Evolutionary conservation across 2,329 filamentous ascomycete species (phyloP).

Genomic region (Apiospora sp.): DNA sequence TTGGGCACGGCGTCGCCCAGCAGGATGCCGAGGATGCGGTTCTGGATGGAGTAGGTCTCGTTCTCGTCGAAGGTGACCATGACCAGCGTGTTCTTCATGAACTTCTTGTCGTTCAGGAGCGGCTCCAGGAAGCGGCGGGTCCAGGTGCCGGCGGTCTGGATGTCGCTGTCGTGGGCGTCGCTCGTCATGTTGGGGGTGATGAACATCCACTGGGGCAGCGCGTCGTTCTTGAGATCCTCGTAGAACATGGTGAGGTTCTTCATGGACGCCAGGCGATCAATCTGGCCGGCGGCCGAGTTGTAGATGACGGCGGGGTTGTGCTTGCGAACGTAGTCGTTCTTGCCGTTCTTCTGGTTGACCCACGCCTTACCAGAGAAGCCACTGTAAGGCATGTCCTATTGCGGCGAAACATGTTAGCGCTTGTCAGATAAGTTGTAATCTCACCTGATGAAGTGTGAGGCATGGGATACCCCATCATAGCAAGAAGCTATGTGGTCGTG

Average conservation of each 20-base stretch:
- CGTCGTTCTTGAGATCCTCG: slow-evolving; percentile 67
- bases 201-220: slow-evolving; percentile 76
- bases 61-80: slow-evolving; percentile 84
- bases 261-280: slow-evolving; percentile 69
- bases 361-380: slow-evolving; percentile 73
- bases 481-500: background rate
- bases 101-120: slow-evolving; percentile 72
- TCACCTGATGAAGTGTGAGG: slow-evolving; percentile 28
- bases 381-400: slow-evolving; percentile 71
- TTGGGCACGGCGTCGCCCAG: slow-evolving; percentile 77
- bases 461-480: slow-evolving; percentile 44
- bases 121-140: slow-evolving; percentile 73
- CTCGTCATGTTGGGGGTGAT: slow-evolving; percentile 79
- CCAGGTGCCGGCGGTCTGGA: slow-evolving; percentile 75
- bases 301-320: slow-evolving; percentile 76
- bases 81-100: slow-evolving; percentile 79
- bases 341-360: slow-evolving; percentile 69
- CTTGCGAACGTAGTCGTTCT: slow-evolving; percentile 84
- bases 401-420: background rate
- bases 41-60: slow-evolving; percentile 70
- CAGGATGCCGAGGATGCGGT: slow-evolving; percentile 75
- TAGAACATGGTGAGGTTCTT: slow-evolving; percentile 79
- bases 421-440: background rate
- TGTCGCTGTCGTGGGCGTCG: slow-evolving; percentile 77
- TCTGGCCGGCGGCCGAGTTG: slow-evolving; percentile 67